Evolutionary conservation across 2,329 filamentous ascomycete genomes (phyloP).

Genomic region (Orbilia blumenaviensis): DNA sequence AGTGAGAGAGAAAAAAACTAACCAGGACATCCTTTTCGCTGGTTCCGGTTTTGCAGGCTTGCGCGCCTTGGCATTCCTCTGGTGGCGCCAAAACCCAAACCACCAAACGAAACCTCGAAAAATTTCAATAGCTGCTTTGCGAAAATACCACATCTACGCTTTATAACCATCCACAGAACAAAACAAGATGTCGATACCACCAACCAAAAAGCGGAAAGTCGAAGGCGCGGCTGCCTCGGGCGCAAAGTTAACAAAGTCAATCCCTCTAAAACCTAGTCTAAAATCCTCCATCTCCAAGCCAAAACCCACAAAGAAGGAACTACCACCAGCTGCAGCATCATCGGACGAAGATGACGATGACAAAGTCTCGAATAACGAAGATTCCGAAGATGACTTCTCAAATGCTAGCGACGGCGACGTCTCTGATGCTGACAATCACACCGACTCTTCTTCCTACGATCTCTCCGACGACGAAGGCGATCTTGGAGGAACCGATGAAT

Average conservation of each 20-base stretch:
- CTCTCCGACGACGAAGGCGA: slow-evolving; percentile 62
- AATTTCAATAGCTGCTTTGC: not conserved
- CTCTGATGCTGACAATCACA: slow-evolving; percentile 61
- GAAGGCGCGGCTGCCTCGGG: slow-evolving; percentile 20
- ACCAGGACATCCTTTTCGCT: not conserved
- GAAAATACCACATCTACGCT: slow-evolving; percentile 8
- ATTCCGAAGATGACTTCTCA: slow-evolving; percentile 23
- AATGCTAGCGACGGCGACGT: slow-evolving; percentile 58
- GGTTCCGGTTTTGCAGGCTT: not conserved
- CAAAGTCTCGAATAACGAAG: slow-evolving; percentile 11
- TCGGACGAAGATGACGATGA: slow-evolving; percentile 5
- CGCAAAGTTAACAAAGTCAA: slow-evolving; percentile 42
- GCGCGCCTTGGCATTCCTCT: slow-evolving; percentile 8
- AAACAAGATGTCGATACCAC: slow-evolving; percentile 49
- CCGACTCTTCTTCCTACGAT: slow-evolving; percentile 57
- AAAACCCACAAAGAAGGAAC: not conserved
- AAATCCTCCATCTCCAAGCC: slow-evolving; percentile 27
- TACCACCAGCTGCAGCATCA: not conserved
- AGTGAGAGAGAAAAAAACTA: not conserved
- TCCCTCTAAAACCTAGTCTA: slow-evolving; percentile 32
- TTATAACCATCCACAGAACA: not conserved
- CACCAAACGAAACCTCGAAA: slow-evolving; percentile 1
- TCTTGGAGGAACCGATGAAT: slow-evolving; percentile 61
- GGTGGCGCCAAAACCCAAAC: not conserved
- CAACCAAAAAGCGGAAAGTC: slow-evolving; percentile 48